Evolutionary conservation across 208 protist genomes (phyloP).

Genomic region (Crithidia acanthocephali): DNA sequence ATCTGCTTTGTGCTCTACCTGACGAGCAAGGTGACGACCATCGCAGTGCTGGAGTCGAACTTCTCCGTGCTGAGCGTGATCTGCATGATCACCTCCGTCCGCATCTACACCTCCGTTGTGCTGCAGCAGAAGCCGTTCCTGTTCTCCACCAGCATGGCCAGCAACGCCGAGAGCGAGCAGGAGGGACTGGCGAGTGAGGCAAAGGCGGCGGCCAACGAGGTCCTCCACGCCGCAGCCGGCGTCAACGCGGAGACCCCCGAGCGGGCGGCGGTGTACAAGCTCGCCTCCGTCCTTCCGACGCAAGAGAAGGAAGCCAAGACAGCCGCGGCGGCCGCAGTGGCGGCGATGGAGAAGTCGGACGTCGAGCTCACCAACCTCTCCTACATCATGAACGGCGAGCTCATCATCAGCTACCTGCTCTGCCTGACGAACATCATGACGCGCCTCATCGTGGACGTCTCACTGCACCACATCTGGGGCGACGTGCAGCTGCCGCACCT

Average conservation of each 20-base stretch:
- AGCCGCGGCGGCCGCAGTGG: not conserved
- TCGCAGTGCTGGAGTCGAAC: conserved; percentile 33
- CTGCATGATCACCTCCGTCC: conserved; percentile 47
- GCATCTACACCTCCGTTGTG: conserved; percentile 38
- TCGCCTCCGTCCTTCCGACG: not conserved
- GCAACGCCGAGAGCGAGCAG: not conserved
- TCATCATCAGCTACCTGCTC: conserved; percentile 63
- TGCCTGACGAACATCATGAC: conserved; percentile 55
- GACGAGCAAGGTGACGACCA: conserved; percentile 26
- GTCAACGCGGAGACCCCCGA: not conserved
- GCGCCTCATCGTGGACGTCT: conserved; percentile 63
- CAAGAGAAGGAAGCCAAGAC: not conserved
- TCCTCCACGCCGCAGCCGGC: not conserved
- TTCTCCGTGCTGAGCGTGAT: conserved; percentile 45
- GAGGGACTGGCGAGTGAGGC: not conserved
- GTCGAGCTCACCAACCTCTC: conserved; percentile 23
- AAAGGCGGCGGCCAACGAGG: not conserved
- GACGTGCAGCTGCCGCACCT: conserved; percentile 26
- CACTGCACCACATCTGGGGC: conserved; percentile 36
- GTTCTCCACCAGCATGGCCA: not conserved
- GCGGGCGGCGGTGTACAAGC: conserved; percentile 11
- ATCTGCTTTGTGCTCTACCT: conserved; percentile 50
- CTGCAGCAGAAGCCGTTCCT: not conserved
- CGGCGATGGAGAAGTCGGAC: not conserved
- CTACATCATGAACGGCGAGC: conserved; percentile 62